Conservation (phyloP, 352 stramenopile genomes). For the Pilasporangium apinafurcum region DNA sequence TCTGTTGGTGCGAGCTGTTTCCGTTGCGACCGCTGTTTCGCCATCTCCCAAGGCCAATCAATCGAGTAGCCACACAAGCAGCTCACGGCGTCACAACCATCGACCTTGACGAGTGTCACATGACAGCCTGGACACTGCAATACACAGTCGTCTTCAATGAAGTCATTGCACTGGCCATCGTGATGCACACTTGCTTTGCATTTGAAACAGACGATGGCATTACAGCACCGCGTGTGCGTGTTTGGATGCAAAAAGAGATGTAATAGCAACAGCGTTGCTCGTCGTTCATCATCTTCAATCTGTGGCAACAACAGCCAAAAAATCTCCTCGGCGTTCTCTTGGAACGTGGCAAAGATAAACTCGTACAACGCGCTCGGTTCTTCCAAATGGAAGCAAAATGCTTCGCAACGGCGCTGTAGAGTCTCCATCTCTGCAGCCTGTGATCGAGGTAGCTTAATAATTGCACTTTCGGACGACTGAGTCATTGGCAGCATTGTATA, state of each 20-base stretch:
- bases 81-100: conserved; percentile 43
- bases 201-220: conserved; percentile 45
- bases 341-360: conserved; percentile 20
- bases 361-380: conserved; percentile 22
- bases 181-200: conserved; percentile 47
- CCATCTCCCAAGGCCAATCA: conserved; percentile 38
- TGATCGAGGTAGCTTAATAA: conserved; percentile 11
- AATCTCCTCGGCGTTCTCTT: conserved; percentile 8
- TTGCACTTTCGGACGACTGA: background rate
- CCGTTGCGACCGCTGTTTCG: conserved; percentile 37
- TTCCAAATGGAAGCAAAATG: conserved; percentile 35
- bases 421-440: conserved; percentile 10
- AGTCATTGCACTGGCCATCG: conserved; percentile 41
- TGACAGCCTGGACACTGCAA: conserved; percentile 45
- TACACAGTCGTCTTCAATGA: conserved; percentile 41
- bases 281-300: conserved; percentile 49
- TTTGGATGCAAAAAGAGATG: conserved; percentile 37
- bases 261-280: conserved; percentile 37
- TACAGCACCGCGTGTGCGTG: conserved; percentile 40
- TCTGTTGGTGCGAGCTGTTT: conserved; percentile 30
- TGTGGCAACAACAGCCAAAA: conserved; percentile 25
- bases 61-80: conserved; percentile 52
- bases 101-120: conserved; percentile 58
- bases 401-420: conserved; percentile 12
- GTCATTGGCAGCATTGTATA: conserved; percentile 43